Evolutionary conservation across 257 asterid genomes (phyloP).

Genomic region (Scutellaria galericulata): DNA sequence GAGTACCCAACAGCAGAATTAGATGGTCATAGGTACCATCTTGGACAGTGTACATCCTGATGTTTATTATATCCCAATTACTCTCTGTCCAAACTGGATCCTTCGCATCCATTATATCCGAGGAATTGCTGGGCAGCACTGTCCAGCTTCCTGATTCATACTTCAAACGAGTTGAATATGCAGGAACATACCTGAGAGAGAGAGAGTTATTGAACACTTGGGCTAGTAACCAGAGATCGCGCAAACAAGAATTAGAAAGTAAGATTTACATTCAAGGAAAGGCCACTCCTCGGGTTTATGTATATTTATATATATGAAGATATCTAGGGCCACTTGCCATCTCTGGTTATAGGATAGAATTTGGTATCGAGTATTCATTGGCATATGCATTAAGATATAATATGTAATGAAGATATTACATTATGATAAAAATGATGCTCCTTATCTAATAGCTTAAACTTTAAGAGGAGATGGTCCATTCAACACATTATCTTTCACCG

Average conservation of each 20-base stretch:
- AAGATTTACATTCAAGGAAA: background rate
- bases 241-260: background rate
- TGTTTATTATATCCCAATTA: constrained; percentile 73
- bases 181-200: constrained; percentile 83
- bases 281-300: constrained; percentile 6
- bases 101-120: constrained; percentile 53
- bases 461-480: too few species aligned
- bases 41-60: constrained; percentile 72
- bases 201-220: background rate
- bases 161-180: constrained; percentile 88
- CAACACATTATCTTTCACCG: too few species aligned
- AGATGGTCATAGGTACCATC: constrained; percentile 57
- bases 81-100: constrained; percentile 99
- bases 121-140: constrained; percentile 61
- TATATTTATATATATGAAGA: constrained; percentile 1
- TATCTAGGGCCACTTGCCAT: background rate
- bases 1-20: constrained; percentile 65
- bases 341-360: background rate
- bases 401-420: too few species aligned
- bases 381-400: background rate
- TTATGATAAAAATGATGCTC: too few species aligned
- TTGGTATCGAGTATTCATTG: background rate
- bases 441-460: too few species aligned
- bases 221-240: background rate
- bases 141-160: constrained; percentile 70